Percentiles rank a stretch among this genome's conserved stretches.
Conservation (phyloP, 2,329 filamentous ascomycete genomes). For the Colletotrichum brevisporum region DNA sequence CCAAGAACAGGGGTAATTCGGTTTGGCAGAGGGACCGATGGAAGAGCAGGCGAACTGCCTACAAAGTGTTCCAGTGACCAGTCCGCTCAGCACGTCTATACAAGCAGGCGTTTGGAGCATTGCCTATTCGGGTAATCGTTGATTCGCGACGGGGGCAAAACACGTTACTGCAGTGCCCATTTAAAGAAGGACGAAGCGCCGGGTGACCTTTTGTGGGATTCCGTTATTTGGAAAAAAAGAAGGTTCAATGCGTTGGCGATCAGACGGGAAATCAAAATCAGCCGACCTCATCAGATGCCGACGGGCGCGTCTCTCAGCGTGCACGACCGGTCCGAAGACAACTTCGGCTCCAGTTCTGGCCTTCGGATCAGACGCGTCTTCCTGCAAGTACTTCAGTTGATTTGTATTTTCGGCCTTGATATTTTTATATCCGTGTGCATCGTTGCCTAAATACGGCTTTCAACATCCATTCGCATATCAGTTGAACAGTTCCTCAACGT, state of each 20-base stretch:
- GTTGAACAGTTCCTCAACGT: neutral
- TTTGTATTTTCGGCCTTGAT: no score
- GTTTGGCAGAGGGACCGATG: no score
- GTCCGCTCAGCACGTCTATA: rapidly evolving
- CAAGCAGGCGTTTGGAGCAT: neutral
- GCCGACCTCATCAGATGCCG: conserved; percentile 11
- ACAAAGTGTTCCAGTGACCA: no score
- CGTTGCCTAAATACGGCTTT: neutral
- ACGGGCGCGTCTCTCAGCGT: neutral
- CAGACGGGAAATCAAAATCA: conserved; percentile 25
- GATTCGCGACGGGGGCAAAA: conserved; percentile 5
- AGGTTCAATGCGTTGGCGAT: conserved; percentile 18
- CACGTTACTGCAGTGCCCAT: no score
- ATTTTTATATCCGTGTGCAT: neutral
- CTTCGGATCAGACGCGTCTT: neutral
- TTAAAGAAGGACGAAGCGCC: neutral
- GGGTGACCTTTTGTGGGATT: neutral
- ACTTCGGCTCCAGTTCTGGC: neutral
- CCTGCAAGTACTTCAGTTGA: no score
- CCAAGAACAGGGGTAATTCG: no score
- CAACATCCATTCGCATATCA: neutral
- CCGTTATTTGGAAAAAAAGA: neutral
- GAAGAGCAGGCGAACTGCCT: no score
- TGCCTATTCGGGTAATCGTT: neutral
- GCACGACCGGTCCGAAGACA: neutral